Base-by-base conservation (phyloP, 768 basidiomycete genomes). In the Cantharellus anzutake region DNA sequence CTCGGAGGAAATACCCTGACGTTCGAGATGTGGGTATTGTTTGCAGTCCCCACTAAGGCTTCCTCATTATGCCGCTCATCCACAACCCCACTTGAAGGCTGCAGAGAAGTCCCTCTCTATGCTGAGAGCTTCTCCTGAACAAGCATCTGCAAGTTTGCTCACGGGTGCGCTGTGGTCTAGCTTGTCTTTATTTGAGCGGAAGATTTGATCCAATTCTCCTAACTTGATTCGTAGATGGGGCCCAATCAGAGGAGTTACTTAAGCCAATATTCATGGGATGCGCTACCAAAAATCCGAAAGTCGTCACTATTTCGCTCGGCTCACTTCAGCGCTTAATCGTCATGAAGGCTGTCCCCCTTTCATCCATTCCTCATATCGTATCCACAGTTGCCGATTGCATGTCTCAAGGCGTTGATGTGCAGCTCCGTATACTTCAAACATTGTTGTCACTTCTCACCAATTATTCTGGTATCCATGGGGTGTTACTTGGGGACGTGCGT, bases 351-450 rank as follows among this genome's bases (percentile, higher is more conserved):
- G 87, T 94, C 1, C 86, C 85, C 0, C 80, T 84, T 68, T 80
- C 80, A 2, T 80, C 83, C 0, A 84, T 94, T 0, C 81, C 87
- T 0, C 69, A 80, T 41, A 86, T 97, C 57, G 78, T 98, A 65
- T 79, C 72, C 51, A 94, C 85, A 0, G 84, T 99, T 80, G 80
- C 76, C 60, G 83, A 87, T 63, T 89, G 89, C 16, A 81, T 94
- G 74, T 83, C 80, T 38, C 91, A 94, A 68, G 96, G 92, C 3
- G 93, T 98, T 39, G 96, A 99, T 68, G 96, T 97, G 37, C 96
- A 98, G 68, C 77, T 98, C 42, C 84, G 87, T 57, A 87, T 97
- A 37, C 75, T 98, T 0, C 93, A 97, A 69, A 93, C 90, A 0
- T 76, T 98, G 4, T 80, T 96, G 5, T 88, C 86, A 0, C 79